A percentile compares a stretch with the other conserved stretches of the same genome.
Evolutionary conservation across 768 basidiomycete species (phyloP).

Genomic region (Tricholomella constricta): DNA sequence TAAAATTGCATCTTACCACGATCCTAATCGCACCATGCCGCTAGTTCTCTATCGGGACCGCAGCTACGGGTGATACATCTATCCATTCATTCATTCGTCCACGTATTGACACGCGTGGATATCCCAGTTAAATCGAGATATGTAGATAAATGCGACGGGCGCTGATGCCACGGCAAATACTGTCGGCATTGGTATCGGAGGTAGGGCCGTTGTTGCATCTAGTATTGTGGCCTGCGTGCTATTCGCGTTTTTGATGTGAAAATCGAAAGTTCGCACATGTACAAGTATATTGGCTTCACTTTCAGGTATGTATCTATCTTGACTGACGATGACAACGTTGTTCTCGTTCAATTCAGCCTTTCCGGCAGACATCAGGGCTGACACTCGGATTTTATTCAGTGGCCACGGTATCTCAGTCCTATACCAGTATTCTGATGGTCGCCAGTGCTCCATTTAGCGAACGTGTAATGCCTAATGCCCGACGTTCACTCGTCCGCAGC

Average conservation of each 20-base stretch:
- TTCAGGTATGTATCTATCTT: slow-evolving; percentile 32
- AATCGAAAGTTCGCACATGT: too few species aligned
- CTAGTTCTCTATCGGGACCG: too few species aligned
- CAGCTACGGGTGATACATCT: too few species aligned
- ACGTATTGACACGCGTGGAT: slow-evolving; percentile 41
- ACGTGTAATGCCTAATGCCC: slow-evolving; percentile 24
- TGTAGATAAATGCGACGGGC: background rate
- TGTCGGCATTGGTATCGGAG: too few species aligned
- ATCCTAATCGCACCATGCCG: slow-evolving; percentile 39
- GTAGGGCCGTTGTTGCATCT: too few species aligned
- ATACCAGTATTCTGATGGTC: background rate
- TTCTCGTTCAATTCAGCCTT: slow-evolving; percentile 27
- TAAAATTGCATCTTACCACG: slow-evolving; percentile 35
- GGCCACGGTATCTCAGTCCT: background rate
- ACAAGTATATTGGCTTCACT: slow-evolving; percentile 38
- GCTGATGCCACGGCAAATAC: background rate
- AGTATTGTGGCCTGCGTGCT: too few species aligned
- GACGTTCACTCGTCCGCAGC: too few species aligned
- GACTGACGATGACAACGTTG: background rate
- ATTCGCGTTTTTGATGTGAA: too few species aligned
- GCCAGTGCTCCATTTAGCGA: slow-evolving; percentile 38
- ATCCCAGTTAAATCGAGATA: too few species aligned
- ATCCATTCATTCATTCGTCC: too few species aligned
- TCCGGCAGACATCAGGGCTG: slow-evolving; percentile 38
- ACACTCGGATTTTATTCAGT: slow-evolving; percentile 42